These are phyloP conservation scores for Metarhizium rileyi DNA, from an alignment of 2,329 filamentous ascomycete species.

Conservation along the genomic window DNA sequence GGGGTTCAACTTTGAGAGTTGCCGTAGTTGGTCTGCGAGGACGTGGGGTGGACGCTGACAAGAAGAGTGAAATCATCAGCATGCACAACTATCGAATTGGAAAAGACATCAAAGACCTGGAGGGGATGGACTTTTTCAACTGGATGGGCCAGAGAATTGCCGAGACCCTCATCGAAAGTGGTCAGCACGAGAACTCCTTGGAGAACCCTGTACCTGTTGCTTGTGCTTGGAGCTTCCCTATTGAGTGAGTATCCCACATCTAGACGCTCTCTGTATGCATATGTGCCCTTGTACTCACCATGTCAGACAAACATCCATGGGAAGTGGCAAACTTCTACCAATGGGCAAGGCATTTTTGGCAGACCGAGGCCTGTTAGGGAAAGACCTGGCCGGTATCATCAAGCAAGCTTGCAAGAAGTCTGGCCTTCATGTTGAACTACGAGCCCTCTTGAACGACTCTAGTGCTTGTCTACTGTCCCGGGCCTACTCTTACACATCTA, in stretches of 20 bases:
- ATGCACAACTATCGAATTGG: conserved; percentile 48
- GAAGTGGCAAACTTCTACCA: conserved; percentile 45
- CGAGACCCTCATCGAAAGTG: conserved; percentile 41
- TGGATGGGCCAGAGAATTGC: conserved; percentile 56
- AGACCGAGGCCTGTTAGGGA: conserved; percentile 44
- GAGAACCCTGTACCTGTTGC: conserved; percentile 45
- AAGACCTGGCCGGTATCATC: conserved; percentile 51
- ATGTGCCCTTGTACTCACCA: conserved; percentile 16
- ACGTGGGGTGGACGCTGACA: conserved; percentile 24
- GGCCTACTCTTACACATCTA: conserved; percentile 48
- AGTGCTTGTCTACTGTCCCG: conserved; percentile 56
- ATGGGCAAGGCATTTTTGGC: conserved; percentile 61
- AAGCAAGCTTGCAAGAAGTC: conserved; percentile 40
- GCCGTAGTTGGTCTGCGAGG: conserved; percentile 52
- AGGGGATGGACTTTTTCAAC: conserved; percentile 53
- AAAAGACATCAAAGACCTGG: conserved; percentile 43
- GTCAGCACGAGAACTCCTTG: conserved; percentile 25
- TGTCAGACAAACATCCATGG: conserved; percentile 51
- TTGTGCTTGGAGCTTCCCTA: conserved; percentile 60
- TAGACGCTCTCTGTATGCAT: conserved; percentile 1
- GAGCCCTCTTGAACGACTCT: conserved; percentile 57
- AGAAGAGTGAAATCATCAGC: conserved; percentile 41
- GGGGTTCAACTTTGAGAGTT: conserved; percentile 57
- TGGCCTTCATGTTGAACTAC: conserved; percentile 44
- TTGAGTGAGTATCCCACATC: conserved; percentile 43